phyloP scores from a whole-genome alignment of 805 yeast species.

The Nadsonia fulvescens region DNA sequence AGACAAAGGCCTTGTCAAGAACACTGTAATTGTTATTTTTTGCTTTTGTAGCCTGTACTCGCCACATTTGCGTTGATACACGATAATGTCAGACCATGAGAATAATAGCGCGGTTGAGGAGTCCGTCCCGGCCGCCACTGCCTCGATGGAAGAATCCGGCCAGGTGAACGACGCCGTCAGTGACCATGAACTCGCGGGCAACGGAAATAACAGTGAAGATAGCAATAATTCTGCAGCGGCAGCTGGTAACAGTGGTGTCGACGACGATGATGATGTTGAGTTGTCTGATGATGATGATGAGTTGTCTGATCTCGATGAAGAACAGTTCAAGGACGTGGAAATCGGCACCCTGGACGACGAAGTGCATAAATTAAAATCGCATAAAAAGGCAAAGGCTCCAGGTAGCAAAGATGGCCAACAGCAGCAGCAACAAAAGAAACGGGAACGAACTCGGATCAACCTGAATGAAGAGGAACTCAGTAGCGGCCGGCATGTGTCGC shows the following conservation, averaged over 20 bases:
- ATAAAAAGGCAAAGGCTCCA: slow-evolving; percentile 13
- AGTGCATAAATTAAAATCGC: slow-evolving; percentile 21
- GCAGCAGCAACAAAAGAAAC: slow-evolving; percentile 10
- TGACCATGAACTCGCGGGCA: too few species aligned
- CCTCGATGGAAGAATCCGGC: too few species aligned
- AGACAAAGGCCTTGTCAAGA: too few species aligned
- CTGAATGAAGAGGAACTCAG: slow-evolving; percentile 5
- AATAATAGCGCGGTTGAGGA: too few species aligned
- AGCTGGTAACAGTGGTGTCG: slow-evolving; percentile 5
- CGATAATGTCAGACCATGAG: too few species aligned
- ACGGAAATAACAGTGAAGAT: background rate
- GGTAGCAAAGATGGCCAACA: slow-evolving; percentile 4
- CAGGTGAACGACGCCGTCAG: too few species aligned
- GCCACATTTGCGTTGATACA: too few species aligned
- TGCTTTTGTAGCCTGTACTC: too few species aligned
- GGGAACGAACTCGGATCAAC: slow-evolving; percentile 7
- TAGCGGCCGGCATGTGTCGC: slow-evolving; percentile 2
- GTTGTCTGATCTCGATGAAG: slow-evolving; percentile 24
- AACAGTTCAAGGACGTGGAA: slow-evolving; percentile 17
- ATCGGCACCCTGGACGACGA: slow-evolving; percentile 20
- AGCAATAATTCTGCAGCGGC: background rate
- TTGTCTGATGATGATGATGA: slow-evolving; percentile 9
- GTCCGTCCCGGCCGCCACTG: too few species aligned
- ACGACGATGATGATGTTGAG: slow-evolving; percentile 27
- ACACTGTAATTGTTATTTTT: too few species aligned